Conservation (phyloP, 495 filamentous ascomycete genomes). For the Xylaria acuta region DNA sequence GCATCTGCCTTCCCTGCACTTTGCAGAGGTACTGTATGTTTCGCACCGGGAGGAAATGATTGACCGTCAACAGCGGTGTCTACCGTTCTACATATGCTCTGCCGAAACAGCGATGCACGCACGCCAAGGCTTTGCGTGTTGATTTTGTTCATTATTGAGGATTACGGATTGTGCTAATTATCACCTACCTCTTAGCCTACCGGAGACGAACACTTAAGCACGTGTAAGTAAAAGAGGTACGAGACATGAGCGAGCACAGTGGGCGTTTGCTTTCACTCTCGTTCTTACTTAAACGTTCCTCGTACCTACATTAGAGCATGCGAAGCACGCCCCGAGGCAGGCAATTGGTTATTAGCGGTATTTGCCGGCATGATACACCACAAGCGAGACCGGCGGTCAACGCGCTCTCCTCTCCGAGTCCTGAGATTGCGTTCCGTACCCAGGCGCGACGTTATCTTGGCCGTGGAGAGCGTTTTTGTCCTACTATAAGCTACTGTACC, state of each 20-base stretch:
- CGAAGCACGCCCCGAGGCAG: neutral
- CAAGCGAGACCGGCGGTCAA: conserved; percentile 19
- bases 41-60: neutral
- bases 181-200: neutral
- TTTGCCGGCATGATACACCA: neutral
- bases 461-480: neutral
- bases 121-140: neutral
- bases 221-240: neutral
- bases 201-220: neutral
- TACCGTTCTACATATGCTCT: neutral
- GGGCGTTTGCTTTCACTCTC: neutral
- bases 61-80: neutral
- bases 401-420: neutral
- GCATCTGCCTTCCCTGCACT: neutral
- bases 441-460: neutral
- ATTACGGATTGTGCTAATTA: neutral
- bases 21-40: neutral
- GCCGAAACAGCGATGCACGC: neutral
- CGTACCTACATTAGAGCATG: conserved; percentile 16
- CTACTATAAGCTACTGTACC: neutral
- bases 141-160: neutral
- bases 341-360: neutral
- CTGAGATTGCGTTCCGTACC: conserved; percentile 1
- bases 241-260: neutral
- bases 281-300: neutral